Conservation (phyloP, 352 stramenopile genomes). For the Aphanomyces stellatus region DNA sequence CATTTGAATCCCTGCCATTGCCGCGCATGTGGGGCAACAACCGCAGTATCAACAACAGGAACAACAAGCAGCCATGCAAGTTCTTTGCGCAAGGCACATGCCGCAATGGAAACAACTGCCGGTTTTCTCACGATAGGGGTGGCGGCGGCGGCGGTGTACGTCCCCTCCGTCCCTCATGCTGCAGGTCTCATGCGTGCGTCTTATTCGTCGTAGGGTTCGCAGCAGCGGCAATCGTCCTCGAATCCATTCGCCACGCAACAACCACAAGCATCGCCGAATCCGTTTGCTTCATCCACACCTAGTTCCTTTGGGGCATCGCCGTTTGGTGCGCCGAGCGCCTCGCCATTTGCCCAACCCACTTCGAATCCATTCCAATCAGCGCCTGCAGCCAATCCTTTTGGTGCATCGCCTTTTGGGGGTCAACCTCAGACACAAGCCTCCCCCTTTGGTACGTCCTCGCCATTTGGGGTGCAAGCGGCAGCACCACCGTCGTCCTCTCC, state of each 20-base stretch:
- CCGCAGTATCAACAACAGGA: neutral
- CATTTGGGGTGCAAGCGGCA: neutral
- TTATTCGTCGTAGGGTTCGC: too few species aligned
- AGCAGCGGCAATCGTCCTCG: neutral
- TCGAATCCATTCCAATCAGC: too few species aligned
- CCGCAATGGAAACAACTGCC: conserved; percentile 15
- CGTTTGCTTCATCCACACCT: neutral
- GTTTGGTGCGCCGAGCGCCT: neutral
- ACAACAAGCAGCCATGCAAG: conserved; percentile 1
- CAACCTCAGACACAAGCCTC: neutral
- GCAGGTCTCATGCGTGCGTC: too few species aligned
- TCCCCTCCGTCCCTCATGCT: neutral
- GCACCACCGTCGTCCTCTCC: neutral
- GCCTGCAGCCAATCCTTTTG: conserved; percentile 15
- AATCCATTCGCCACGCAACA: conserved; percentile 5
- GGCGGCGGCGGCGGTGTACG: neutral
- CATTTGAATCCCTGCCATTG: neutral
- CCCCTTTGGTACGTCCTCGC: neutral
- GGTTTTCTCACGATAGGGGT: conserved; percentile 9
- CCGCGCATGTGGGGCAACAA: neutral
- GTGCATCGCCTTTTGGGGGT: neutral
- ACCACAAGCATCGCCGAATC: neutral
- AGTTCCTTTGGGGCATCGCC: neutral
- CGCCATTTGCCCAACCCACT: neutral
- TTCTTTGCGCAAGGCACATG: conserved; percentile 15